Evolutionary conservation across 768 basidiomycete species (phyloP), one percentile per base, ranked within the genome.

Genomic region (Trametes cubensis): DNA sequence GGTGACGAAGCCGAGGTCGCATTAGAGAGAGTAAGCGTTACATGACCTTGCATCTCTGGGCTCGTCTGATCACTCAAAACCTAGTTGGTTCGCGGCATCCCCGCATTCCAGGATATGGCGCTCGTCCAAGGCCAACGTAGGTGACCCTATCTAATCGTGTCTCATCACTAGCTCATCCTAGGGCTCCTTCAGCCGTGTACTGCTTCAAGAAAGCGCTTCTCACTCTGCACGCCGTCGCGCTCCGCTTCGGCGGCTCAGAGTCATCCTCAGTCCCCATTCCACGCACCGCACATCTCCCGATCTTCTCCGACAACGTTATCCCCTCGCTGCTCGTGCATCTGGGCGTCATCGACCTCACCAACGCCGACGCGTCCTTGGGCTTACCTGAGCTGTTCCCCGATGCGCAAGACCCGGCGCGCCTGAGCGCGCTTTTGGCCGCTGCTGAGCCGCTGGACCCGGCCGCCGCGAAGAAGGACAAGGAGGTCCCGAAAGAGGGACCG

Each of bases 121-220:
- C 59, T 81, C 6, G 84, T 94, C 11, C 73, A 90, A 45, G 85
- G 80, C 34, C 78, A 81, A 73, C 81, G 91, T 91, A 69, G 64
- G 84, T 77, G 23, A 25, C 7, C 45, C 38, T 30, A 41, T 41
- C 46, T 28, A 8, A 2, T 10, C 7, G 14, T 8, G 39, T 63
- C 58, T 47, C 51, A 34, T 38, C n/a, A 30, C 39, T n/a, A 17
- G 18, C 42, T 56, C 10, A n/a, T 28, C 0, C 2, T 8, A 40
- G 6, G 28, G 4, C 23, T 10, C 44, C 15, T 26, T 26, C 66
- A 93, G 91, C 84, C n/a, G 80, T 94, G 23, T 95, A 92, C 75
- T 85, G 91, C 70, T 92, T 94, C 81, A 94, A 94, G 75, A 96
- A 95, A 70, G 92, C 90, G 2, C 77, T 96, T 34, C 92, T 93